phyloP scores from a whole-genome alignment of 176 grass and related monocot genomes.

The Musa beccarii region DNA sequence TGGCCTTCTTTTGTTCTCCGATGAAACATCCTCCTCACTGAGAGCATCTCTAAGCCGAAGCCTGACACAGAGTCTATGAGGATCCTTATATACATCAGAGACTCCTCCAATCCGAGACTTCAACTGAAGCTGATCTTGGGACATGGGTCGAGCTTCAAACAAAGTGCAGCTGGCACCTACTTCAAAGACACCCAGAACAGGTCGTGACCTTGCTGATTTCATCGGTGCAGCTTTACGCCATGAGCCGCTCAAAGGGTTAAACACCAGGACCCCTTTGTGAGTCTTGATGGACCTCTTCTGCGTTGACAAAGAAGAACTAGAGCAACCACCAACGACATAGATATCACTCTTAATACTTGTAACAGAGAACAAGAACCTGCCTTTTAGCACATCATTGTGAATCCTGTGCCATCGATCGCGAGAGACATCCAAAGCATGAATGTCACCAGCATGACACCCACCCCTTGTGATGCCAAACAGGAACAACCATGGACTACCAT shows the following conservation, averaged over 20 bases:
- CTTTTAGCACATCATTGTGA: conserved; percentile 25
- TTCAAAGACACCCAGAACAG: conserved; percentile 72
- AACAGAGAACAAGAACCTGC: conserved; percentile 55
- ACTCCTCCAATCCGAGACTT: conserved; percentile 38
- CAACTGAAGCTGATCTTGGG: conserved; percentile 7
- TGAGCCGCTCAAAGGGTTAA: conserved; percentile 41
- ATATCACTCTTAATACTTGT: conserved; percentile 44
- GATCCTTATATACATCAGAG: conserved; percentile 71
- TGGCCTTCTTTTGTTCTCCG: background rate
- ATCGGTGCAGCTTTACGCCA: conserved; percentile 75
- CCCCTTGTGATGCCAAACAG: conserved; percentile 55
- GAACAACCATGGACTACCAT: conserved; percentile 59
- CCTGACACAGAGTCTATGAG: conserved; percentile 50
- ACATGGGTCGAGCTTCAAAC: conserved; percentile 24
- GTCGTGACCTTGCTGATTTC: conserved; percentile 43
- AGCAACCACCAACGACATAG: conserved; percentile 62
- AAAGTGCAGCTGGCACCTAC: conserved; percentile 37
- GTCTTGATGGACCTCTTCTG: conserved; percentile 37
- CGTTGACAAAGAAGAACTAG: conserved; percentile 18
- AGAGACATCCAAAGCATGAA: conserved; percentile 71
- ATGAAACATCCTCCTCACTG: conserved; percentile 28
- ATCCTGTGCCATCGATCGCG: conserved; percentile 48
- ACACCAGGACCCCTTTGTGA: conserved; percentile 55
- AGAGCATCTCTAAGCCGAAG: conserved; percentile 56
- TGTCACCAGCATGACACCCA: conserved; percentile 36